These are phyloP conservation scores for Coniochaeta sp. DNA, from an alignment of 2,329 filamentous ascomycete species.

Conservation along the genomic window DNA sequence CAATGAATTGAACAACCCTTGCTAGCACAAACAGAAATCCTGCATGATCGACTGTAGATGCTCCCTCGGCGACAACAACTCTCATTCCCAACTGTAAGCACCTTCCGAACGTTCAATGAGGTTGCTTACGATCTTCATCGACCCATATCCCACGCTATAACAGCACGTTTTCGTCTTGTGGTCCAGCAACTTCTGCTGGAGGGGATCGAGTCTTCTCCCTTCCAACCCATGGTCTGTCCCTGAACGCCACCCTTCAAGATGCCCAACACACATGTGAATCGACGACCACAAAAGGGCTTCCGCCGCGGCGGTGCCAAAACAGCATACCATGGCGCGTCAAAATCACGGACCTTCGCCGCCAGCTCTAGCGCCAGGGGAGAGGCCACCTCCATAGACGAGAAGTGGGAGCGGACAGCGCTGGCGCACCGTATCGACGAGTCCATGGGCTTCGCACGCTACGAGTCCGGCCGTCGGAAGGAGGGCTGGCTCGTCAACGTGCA, in stretches of 20 bases:
- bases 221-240: background rate
- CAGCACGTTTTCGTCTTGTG: background rate
- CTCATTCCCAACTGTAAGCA: background rate
- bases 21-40: background rate
- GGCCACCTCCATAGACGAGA: conserved; percentile 86
- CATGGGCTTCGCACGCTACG: conserved; percentile 90
- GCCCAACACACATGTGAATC: conserved; percentile 48
- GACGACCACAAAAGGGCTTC: conserved; percentile 56
- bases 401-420: conserved; percentile 75
- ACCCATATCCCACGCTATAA: background rate
- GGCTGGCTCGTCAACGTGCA: conserved; percentile 96
- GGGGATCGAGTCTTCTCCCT: background rate
- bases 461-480: conserved; percentile 72
- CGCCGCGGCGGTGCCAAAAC: conserved; percentile 61
- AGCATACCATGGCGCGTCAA: conserved; percentile 61
- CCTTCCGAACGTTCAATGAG: background rate
- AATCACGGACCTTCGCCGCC: conserved; percentile 72
- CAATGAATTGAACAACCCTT: background rate
- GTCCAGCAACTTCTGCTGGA: background rate
- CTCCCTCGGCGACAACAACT: background rate
- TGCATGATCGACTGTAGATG: background rate
- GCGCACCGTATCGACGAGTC: conserved; percentile 87
- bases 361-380: conserved; percentile 68
- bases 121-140: background rate
- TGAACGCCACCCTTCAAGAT: conserved; percentile 29